Evolutionary conservation across 768 basidiomycete genomes (phyloP), one percentile per base, ranked within the genome.

Genomic region (Mycena rosella): DNA sequence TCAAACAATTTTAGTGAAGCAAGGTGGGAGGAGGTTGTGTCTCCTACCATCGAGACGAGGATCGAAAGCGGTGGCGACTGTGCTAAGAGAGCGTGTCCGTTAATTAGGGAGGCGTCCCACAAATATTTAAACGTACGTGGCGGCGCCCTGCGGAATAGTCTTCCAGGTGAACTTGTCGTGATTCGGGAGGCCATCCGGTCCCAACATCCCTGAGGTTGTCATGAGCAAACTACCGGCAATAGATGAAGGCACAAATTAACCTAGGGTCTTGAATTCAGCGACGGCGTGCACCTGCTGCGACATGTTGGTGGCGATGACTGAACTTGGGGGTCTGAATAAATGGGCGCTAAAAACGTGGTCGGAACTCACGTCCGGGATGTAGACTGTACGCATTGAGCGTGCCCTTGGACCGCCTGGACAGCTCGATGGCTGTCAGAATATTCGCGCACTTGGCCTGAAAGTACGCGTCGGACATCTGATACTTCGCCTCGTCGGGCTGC

Each of bases 91-190:
- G 26, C 13, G 18, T 29, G 60, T 2, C 27, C 17, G 13, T 27
- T 27, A 32, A 4, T 26, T 44, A 22, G 9, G 7, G n/a, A 55
- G 7, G 3, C 2, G 15, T n/a, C 4, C n/a, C n/a, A 9, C n/a
- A 45, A 5, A 27, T 32, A 20, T 6, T 17, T 8, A 14, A 38
- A 56, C 63, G 36, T 40, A 64, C 63, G 63, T 64, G 1, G 63
- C 63, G 36, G 63, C 54, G 18, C 63, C 63, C 34, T 64, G 54
- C n/a, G 54, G 53, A n/a, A 64, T 63, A 2, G 53, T 55, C 45
- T 64, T 64, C 63, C 63, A 64, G 15, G 45, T 10, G 42, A 30
- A 56, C 1, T 27, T 53, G 10, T 56, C 44, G 38, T n/a, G 6
- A 26, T 55, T 56, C 9, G 55, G 55, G 5, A 5, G 14, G 5